phyloP scores from a whole-genome alignment of 441 rosid genomes.

The Hura crepitans region DNA sequence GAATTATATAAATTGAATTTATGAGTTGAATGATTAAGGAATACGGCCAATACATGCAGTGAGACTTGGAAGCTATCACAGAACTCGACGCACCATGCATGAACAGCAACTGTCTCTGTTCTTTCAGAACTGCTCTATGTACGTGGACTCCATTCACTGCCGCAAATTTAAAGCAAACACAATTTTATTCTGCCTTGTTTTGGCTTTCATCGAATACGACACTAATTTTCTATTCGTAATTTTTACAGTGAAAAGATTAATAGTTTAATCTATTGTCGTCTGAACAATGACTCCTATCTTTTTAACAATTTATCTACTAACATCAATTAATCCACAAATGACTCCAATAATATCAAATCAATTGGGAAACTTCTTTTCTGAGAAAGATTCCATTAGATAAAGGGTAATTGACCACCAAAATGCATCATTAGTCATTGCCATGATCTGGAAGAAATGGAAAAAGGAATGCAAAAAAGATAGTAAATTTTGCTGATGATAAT shows the following conservation, averaged over 20 bases:
- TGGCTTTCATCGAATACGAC: no score
- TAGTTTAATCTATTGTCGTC: no score
- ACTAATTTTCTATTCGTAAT: background rate
- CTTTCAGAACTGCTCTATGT: background rate
- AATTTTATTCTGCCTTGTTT: background rate
- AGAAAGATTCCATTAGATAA: background rate
- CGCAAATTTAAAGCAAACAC: background rate
- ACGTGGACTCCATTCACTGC: slow-evolving; percentile 25
- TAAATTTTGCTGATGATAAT: slow-evolving; percentile 7
- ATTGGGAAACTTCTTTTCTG: background rate
- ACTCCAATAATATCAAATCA: no score
- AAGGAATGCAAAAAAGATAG: background rate
- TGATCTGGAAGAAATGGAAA: background rate
- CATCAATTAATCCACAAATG: background rate
- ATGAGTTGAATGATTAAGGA: background rate
- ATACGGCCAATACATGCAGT: slow-evolving; percentile 19
- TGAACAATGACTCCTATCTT: background rate
- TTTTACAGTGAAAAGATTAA: no score
- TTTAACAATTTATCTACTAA: background rate
- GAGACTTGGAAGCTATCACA: slow-evolving; percentile 21
- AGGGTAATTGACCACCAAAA: background rate
- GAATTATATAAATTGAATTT: no score
- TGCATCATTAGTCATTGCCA: slow-evolving; percentile 8
- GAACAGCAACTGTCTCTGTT: slow-evolving; percentile 23
- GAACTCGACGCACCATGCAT: slow-evolving; percentile 24